phyloP scores from a whole-genome alignment of 805 yeast species.

The Lipomyces anomalus region DNA sequence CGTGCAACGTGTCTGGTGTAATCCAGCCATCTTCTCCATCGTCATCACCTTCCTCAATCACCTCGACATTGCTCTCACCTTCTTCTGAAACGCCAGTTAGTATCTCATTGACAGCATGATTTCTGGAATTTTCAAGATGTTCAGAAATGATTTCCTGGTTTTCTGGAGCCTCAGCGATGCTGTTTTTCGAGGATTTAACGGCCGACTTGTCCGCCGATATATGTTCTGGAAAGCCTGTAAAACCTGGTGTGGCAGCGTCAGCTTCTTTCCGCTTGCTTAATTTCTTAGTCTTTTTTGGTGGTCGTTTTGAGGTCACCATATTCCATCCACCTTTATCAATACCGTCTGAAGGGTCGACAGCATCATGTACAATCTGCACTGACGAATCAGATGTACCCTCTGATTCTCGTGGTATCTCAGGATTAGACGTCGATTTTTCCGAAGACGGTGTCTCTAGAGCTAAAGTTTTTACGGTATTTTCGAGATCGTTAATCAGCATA shows the following conservation, averaged over 20 bases:
- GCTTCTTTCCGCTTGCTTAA: neutral
- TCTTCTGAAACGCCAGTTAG: slow-evolving; percentile 5
- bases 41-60: slow-evolving; percentile 56
- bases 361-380: neutral
- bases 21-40: slow-evolving; percentile 91
- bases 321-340: slow-evolving; percentile 19
- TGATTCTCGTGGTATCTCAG: neutral
- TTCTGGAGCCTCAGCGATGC: slow-evolving; percentile 16
- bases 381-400: neutral
- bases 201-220: neutral
- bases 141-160: slow-evolving; percentile 12
- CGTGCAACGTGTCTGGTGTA: slow-evolving; percentile 75
- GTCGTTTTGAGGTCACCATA: slow-evolving; percentile 12
- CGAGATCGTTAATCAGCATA: too few relatives aligned
- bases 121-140: slow-evolving; percentile 10
- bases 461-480: neutral
- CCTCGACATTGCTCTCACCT: slow-evolving; percentile 30
- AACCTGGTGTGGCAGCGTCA: neutral
- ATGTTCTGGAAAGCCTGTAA: too few relatives aligned
- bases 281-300: slow-evolving; percentile 12
- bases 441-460: neutral
- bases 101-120: slow-evolving; percentile 2
- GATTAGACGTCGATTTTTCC: neutral
- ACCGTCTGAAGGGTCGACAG: neutral
- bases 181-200: neutral